phyloP scores from a whole-genome alignment of 73 alveolate genomes.

The Tetrahymena elliotti region DNA sequence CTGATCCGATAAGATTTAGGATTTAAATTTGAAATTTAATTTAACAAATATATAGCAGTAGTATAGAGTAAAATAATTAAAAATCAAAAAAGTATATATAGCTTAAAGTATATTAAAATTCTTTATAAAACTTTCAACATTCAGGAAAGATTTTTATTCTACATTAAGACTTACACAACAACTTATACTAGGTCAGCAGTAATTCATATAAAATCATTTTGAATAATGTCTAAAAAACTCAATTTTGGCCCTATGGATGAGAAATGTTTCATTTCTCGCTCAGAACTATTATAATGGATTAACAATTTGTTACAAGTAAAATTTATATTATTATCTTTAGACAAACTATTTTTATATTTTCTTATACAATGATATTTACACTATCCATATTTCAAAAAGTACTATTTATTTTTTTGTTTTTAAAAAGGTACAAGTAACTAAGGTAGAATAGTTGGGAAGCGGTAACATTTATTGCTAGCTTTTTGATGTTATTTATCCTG shows the following conservation, averaged over 20 bases:
- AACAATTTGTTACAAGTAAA: background rate
- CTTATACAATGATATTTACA: background rate
- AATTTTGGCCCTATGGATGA: background rate
- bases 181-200: background rate
- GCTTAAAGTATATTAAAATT: background rate
- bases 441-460: conserved; percentile 56
- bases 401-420: background rate
- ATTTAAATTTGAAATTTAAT: background rate
- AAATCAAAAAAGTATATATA: background rate
- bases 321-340: background rate
- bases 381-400: background rate
- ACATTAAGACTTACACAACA: too few species aligned
- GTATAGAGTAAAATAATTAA: background rate
- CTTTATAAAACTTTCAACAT: background rate
- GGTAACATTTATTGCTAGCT: conserved; percentile 77
- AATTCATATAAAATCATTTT: background rate
- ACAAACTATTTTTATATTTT: background rate
- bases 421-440: background rate
- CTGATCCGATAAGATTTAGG: background rate
- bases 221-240: background rate
- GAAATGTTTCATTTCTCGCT: background rate
- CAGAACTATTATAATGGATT: background rate
- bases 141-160: too few species aligned
- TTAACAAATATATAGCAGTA: background rate
- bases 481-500: conserved; percentile 69